These are phyloP conservation scores for Arabidopsis lyrata DNA, from an alignment of 441 rosid genomes.

Conservation along the genomic window DNA sequence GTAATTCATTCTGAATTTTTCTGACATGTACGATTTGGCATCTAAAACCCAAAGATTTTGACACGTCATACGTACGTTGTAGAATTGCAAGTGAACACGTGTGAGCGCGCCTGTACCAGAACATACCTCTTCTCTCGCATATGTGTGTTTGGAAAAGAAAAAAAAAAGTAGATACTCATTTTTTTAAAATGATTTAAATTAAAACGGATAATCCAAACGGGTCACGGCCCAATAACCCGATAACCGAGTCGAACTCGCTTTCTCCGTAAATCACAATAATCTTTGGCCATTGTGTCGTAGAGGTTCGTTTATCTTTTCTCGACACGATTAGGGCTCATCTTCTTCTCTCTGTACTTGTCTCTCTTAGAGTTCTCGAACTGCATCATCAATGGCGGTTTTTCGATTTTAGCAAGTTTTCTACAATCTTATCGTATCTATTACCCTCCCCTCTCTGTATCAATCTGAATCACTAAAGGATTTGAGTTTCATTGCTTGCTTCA, in stretches of 20 bases:
- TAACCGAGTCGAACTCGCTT: conserved; percentile 30
- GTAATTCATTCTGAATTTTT: background rate
- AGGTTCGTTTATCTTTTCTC: conserved; percentile 30
- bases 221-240: conserved; percentile 32
- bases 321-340: conserved; percentile 34
- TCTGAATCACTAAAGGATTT: conserved; percentile 1
- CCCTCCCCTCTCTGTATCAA: no score
- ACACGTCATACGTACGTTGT: background rate
- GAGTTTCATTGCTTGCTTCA: conserved; percentile 1
- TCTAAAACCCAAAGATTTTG: background rate
- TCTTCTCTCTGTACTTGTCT: background rate
- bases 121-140: background rate
- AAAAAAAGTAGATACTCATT: background rate
- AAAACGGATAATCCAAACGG: background rate
- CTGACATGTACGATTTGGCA: background rate
- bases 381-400: conserved; percentile 1
- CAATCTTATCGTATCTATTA: background rate
- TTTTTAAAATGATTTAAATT: background rate
- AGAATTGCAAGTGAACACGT: background rate
- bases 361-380: background rate
- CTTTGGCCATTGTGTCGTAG: background rate
- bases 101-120: conserved; percentile 3
- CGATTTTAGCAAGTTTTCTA: background rate
- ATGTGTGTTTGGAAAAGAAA: background rate
- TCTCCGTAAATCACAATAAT: conserved; percentile 25